Evolutionary conservation across 495 filamentous ascomycete genomes (phyloP), one percentile per base, ranked within the genome.

Genomic region (Penicillium paradoxum): DNA sequence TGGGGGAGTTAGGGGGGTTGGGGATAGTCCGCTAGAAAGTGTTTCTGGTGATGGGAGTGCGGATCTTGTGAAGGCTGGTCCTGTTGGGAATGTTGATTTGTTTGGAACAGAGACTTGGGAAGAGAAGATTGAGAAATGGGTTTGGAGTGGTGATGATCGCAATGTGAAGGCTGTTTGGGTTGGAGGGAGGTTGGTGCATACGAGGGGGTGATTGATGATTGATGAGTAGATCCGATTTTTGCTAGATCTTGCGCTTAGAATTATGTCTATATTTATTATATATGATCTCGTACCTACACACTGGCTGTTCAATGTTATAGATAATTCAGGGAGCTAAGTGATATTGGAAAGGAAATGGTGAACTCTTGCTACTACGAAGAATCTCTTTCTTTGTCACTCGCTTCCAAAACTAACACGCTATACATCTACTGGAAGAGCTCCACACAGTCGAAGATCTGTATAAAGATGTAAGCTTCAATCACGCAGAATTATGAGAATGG

Each of bases 81-180:
- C 65, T 14, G 52, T 62, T 4, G 60, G 61, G 3, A 58, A 62
- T 57, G 59, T 95, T 7, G 89, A 96, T 75, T 60, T 93, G 4
- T 97, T 93, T 76, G 90, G 89, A 8, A 85, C 79, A 73, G 91
- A 96, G 78, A 80, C 49, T 6, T 90, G 86, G 89, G 76, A 82
- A 45, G 88, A 96, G 51, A 78, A 74, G 62, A 65, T 96, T n/a
- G 83, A 87, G 30, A 96, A 96, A 76, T 97, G 91, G 91, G 75
- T 95, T 37, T 96, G 83, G 73, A 85, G 80, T 53, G 91, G 91
- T 0, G 90, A 96, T 75, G 91, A 96, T 68, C 68, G 91, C 50
- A 95, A 95, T 69, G 87, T 87, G 0, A 73, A 72, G 61, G 80
- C 70, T 57, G 91, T 96, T 1, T 96, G 88, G 89, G 89, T 96